A percentile compares a stretch with the other conserved stretches of the same genome.
Conservation (phyloP, 768 basidiomycete genomes). For the Lentinula boryana region DNA sequence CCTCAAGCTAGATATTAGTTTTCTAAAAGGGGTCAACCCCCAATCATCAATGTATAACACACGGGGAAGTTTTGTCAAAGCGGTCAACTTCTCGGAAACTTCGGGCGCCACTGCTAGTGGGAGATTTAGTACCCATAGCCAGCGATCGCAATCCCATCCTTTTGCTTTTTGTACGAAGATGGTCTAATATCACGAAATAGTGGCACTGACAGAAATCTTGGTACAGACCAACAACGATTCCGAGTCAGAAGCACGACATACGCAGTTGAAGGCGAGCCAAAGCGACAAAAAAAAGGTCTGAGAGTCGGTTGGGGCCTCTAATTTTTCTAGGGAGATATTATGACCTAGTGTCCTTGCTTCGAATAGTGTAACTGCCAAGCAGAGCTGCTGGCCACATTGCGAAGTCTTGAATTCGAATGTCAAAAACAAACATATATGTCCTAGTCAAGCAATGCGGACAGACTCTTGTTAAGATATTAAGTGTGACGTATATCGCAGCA, state of each 20-base stretch:
- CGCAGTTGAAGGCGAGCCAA: too few species aligned
- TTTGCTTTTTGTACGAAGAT: not conserved
- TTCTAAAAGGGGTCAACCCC: not conserved
- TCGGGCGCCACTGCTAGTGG: not conserved
- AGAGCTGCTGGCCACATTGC: too few species aligned
- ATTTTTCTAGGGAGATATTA: too few species aligned
- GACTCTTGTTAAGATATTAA: too few species aligned
- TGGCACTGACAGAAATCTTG: not conserved
- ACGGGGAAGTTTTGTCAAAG: not conserved
- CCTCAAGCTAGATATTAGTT: not conserved
- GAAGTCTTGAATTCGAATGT: too few species aligned
- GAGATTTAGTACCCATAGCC: not conserved
- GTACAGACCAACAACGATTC: not conserved
- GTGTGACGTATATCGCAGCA: too few species aligned
- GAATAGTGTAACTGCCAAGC: too few species aligned
- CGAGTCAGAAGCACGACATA: not conserved
- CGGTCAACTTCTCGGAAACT: not conserved
- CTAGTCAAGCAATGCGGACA: too few species aligned
- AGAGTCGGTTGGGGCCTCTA: too few species aligned
- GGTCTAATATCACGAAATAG: not conserved
- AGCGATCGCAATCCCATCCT: not conserved
- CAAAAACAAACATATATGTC: too few species aligned
- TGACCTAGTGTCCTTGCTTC: too few species aligned
- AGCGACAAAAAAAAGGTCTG: too few species aligned
- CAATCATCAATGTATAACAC: not conserved